Percentiles rank a stretch among this genome's conserved stretches.
These are phyloP conservation scores for Aquilaria yunnanensis DNA, from an alignment of 345 rosid species.

Conservation along the genomic window DNA sequence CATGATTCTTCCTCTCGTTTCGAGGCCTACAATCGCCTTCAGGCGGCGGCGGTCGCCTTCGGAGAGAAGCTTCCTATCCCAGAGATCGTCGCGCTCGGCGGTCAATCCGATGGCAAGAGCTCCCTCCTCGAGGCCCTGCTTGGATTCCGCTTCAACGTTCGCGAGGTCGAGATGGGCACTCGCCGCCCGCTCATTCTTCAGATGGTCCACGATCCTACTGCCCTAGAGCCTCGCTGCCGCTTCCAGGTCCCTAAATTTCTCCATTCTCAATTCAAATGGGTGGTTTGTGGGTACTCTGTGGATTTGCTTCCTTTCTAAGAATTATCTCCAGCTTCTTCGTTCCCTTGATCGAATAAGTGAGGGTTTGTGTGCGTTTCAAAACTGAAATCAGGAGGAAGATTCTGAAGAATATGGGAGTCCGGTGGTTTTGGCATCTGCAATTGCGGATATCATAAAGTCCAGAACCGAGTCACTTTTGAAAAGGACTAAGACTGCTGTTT, in stretches of 20 bases:
- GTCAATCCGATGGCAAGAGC: conserved; percentile 96
- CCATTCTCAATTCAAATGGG: background rate
- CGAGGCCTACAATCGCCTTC: conserved; percentile 95
- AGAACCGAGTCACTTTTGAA: conserved; percentile 71
- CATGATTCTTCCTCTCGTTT: conserved; percentile 47
- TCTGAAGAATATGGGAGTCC: conserved; percentile 88
- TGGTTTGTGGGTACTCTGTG: background rate
- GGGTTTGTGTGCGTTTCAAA: background rate
- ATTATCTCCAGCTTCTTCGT: too few relatives aligned
- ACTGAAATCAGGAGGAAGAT: conserved; percentile 64
- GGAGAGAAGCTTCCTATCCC: conserved; percentile 98
- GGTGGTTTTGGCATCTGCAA: conserved; percentile 54
- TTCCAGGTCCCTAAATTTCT: conserved; percentile 45
- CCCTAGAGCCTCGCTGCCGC: conserved; percentile 81
- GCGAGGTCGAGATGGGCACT: conserved; percentile 98
- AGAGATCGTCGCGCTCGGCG: conserved; percentile 92
- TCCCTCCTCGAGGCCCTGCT: conserved; percentile 93
- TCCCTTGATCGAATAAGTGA: too few relatives aligned
- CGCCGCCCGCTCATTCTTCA: conserved; percentile 91
- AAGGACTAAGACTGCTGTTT: conserved; percentile 76
- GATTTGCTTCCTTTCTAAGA: too few relatives aligned
- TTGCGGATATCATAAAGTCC: conserved; percentile 78
- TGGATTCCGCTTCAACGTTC: conserved; percentile 90
- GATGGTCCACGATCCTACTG: conserved; percentile 89
- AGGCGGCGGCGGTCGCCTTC: conserved; percentile 92